phyloP scores from a whole-genome alignment of 352 stramenopile species.

The Globisporangium sylvaticum region DNA sequence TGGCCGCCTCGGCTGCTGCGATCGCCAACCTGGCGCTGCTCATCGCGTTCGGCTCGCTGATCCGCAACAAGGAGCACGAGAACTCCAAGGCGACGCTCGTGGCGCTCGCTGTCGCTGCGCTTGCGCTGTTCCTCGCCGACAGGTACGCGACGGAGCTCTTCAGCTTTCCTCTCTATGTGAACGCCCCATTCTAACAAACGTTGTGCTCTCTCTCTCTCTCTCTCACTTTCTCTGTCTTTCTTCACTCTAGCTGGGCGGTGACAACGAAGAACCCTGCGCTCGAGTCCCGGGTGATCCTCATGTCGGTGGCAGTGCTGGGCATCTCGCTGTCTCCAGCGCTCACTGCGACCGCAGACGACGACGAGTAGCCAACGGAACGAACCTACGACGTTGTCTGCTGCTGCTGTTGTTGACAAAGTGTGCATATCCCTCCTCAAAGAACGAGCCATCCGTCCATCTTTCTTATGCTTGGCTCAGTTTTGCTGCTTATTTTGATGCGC shows the following conservation, averaged over 20 bases:
- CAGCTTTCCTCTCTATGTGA: background rate
- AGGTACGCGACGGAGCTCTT: constrained; percentile 39
- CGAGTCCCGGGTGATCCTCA: constrained; percentile 66
- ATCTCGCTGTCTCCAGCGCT: constrained; percentile 65
- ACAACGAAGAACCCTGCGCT: constrained; percentile 47
- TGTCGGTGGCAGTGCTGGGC: constrained; percentile 62
- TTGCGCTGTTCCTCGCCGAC: constrained; percentile 64
- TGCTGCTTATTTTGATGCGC: constrained; percentile 20
- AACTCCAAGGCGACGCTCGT: constrained; percentile 54
- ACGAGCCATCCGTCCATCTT: constrained; percentile 12
- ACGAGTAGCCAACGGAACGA: constrained; percentile 26
- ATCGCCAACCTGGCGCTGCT: constrained; percentile 61
- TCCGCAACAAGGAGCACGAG: constrained; percentile 47
- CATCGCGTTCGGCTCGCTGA: constrained; percentile 37
- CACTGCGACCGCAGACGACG: constrained; percentile 39
- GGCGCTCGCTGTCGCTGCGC: constrained; percentile 31
- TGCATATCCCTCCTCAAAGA: constrained; percentile 4
- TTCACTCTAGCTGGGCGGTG: constrained; percentile 35
- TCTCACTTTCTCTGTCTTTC: background rate
- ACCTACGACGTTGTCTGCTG: background rate
- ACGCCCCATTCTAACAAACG: background rate
- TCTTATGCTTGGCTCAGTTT: constrained; percentile 24
- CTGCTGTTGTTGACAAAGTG: background rate
- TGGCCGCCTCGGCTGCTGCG: constrained; percentile 31
- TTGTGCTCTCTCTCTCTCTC: background rate